Evolutionary conservation across 164 flowering plant species (phyloP).

Genomic region (Chimonanthus praecox): DNA sequence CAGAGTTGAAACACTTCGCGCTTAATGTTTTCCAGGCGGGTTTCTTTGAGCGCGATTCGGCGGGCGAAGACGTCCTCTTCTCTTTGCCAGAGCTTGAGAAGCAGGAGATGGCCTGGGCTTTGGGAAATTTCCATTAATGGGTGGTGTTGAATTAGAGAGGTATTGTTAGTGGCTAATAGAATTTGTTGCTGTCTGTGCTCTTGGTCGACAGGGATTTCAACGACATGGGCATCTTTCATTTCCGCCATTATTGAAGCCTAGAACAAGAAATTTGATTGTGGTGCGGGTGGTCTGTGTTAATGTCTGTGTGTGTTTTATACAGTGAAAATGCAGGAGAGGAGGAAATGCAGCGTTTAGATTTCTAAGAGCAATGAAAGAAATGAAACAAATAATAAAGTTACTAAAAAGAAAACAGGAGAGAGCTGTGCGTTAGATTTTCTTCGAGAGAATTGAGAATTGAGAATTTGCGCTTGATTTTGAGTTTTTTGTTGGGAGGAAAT

Average conservation of each 20-base stretch:
- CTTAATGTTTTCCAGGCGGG: constrained; percentile 41
- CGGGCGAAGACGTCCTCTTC: constrained; percentile 61
- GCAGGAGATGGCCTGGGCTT: constrained; percentile 91
- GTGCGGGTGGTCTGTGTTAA: background rate
- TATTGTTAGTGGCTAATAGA: constrained; percentile 14
- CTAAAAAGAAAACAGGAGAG: background rate
- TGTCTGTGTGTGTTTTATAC: background rate
- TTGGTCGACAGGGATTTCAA: constrained; percentile 67
- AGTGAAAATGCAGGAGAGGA: background rate
- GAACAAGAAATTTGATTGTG: background rate
- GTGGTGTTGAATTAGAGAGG: constrained; percentile 55
- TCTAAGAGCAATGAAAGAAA: background rate
- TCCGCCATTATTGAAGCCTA: constrained; percentile 37
- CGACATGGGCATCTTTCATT: constrained; percentile 47
- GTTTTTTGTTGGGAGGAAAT: constrained; percentile 1
- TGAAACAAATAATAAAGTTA: background rate
- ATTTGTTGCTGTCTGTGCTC: constrained; percentile 22
- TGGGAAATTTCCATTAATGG: constrained; percentile 79
- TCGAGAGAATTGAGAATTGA: too few species aligned
- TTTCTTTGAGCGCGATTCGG: constrained; percentile 45
- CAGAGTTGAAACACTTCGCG: constrained; percentile 67
- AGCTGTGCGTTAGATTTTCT: background rate
- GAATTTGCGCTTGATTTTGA: background rate
- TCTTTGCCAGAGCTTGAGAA: constrained; percentile 88
- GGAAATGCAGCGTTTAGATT: background rate